Conservation (phyloP, 176 grass and related monocot genomes). For the Cenchrus americanus region DNA sequence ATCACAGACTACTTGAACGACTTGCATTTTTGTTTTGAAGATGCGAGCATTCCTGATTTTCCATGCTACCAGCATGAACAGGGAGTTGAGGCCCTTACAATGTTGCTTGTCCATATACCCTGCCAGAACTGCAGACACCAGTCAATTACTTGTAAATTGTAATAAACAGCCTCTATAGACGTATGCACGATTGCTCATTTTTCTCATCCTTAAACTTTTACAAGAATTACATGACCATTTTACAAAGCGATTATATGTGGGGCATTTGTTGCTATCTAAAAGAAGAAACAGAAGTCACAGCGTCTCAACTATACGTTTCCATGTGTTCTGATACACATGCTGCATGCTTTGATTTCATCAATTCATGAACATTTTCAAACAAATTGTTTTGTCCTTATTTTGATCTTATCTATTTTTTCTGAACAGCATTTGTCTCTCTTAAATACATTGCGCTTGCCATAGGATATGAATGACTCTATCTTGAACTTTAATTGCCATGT, state of each 20-base stretch:
- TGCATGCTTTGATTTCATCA: conserved; percentile 21
- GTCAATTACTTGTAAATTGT: conserved; percentile 20
- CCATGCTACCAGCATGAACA: not conserved
- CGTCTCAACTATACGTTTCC: not conserved
- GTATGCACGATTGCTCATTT: conserved; percentile 10
- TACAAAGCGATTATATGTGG: not conserved
- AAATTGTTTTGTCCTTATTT: conserved; percentile 3
- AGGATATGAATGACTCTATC: not conserved
- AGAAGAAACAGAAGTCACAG: not conserved
- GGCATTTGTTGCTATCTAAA: conserved; percentile 5
- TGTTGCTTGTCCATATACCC: not conserved
- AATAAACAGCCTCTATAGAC: not conserved
- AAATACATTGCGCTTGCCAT: conserved; percentile 9
- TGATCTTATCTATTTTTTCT: conserved; percentile 1
- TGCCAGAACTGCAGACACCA: not conserved
- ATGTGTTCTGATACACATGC: conserved; percentile 20
- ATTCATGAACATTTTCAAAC: conserved; percentile 1
- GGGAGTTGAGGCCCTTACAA: not conserved
- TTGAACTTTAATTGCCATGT: conserved; percentile 15
- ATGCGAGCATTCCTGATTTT: not conserved
- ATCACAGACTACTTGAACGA: not conserved
- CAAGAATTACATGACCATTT: not conserved
- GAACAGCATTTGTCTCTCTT: conserved; percentile 4
- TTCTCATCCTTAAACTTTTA: not conserved
- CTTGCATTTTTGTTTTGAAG: not conserved